Base-by-base conservation (phyloP, 768 basidiomycete genomes). In the Suillus discolor region DNA sequence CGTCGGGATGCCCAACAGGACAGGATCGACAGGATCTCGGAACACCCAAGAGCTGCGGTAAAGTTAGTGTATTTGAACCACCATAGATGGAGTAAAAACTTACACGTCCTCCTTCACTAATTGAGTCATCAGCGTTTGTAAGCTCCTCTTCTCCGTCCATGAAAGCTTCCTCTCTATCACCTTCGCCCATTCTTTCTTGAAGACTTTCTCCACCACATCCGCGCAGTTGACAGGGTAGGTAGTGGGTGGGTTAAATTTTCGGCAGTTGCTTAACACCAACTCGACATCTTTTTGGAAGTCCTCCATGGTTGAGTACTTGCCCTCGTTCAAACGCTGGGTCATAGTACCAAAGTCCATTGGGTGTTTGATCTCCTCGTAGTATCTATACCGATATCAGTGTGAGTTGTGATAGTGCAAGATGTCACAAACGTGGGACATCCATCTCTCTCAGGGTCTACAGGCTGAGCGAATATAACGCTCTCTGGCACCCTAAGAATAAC, bases 311-410 rank as follows among this genome's bases (percentile, higher is more conserved):
- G 79, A 69, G 74, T 99, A 99, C 71, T 85, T 81, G 59, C 83
- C 85, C 61, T 85, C 79, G 45, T 83, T 81, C 66, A 97, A 79
- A 72, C 92, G 94, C 45, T 81, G 79, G 16, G 76, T 75, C 69
- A 97, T 92, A 2, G 96, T 97, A 11, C 87, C 87, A 62, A 98
- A 89, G 78, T 98, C 96, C 97, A 98, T 98, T 7, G 97, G 97
- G 69, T 91, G 80, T 66, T 86, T 79, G 73, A 99, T 97, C 78
- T 98, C 97, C 6, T 96, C 88, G 67, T 92, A 88, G 76, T 99
- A 99, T 23, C 95, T 97, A 70, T 20, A 39, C 20, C 67, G 68
- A 53, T 45, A 38, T 69, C 60, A 65, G 39, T 36, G 44, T 8
- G 39, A 63, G 31, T 13, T 13, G 25, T 61, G 16, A 61, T 42